A percentile compares a stretch with the other conserved stretches of the same genome.
Evolutionary conservation across 768 basidiomycete genomes (phyloP).

Genomic region (Cubamyces lactineus): DNA sequence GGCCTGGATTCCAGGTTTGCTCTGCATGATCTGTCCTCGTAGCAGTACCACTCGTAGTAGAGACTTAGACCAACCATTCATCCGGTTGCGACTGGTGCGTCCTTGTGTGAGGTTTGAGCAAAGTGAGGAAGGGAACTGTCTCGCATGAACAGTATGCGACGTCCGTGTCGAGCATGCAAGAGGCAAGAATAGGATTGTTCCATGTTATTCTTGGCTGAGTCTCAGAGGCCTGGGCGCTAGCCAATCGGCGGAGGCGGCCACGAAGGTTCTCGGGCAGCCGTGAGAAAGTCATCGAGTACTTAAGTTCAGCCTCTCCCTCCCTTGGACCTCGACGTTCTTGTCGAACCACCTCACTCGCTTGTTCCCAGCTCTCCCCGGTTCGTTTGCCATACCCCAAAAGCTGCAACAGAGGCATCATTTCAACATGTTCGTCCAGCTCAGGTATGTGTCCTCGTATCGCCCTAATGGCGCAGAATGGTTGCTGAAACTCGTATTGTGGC

Average conservation of each 20-base stretch:
- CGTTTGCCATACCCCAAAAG: constrained; percentile 22
- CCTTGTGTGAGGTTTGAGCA: not conserved
- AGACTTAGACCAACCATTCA: no score
- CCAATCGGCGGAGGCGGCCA: constrained; percentile 1
- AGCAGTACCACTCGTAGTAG: no score
- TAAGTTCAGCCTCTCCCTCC: constrained; percentile 10
- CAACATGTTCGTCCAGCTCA: constrained; percentile 56
- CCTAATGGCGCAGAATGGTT: not conserved
- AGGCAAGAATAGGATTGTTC: constrained; percentile 13
- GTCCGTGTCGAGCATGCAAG: not conserved
- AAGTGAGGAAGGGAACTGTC: not conserved
- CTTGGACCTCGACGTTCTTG: constrained; percentile 15
- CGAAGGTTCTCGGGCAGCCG: constrained; percentile 21
- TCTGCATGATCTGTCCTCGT: not conserved
- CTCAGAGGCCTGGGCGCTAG: not conserved
- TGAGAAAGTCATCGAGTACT: constrained; percentile 17
- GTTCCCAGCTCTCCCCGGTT: constrained; percentile 21
- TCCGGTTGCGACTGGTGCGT: no score
- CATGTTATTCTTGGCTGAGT: constrained; percentile 21
- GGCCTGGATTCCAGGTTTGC: no score
- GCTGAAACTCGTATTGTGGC: not conserved
- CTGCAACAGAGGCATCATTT: constrained; percentile 26
- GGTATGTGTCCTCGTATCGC: constrained; percentile 36
- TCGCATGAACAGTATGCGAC: not conserved
- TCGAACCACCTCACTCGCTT: constrained; percentile 7